Conservation (phyloP, 208 protist species). For the Leishmania guyanensis region DNA sequence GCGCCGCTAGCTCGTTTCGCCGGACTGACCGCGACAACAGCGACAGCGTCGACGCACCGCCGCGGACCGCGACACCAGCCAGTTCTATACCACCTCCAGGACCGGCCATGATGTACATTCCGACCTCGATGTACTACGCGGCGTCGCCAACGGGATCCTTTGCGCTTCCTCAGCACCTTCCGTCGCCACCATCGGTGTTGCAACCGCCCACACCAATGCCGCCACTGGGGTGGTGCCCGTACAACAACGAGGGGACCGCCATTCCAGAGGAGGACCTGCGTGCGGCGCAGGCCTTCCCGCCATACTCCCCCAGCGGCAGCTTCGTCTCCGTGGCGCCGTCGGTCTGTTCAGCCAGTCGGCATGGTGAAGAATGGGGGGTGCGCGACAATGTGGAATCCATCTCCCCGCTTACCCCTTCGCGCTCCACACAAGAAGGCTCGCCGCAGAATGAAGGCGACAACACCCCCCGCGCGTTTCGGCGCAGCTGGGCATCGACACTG, state of each 20-base stretch:
- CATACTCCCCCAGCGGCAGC: not conserved
- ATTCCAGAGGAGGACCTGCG: not conserved
- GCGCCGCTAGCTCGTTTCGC: not conserved
- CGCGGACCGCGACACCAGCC: not conserved
- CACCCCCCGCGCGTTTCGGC: not conserved
- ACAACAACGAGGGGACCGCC: not conserved
- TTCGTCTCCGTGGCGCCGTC: not conserved
- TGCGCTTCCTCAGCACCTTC: slow-evolving; percentile 1
- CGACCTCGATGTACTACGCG: not conserved
- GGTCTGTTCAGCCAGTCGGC: not conserved
- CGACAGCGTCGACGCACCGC: not conserved
- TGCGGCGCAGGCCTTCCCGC: not conserved
- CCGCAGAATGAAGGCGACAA: not conserved
- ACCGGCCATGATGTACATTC: slow-evolving; percentile 6
- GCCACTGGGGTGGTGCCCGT: not conserved
- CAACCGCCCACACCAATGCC: slow-evolving; percentile 1
- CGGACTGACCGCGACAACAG: not conserved
- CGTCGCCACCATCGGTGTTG: not conserved
- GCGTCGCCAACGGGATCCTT: slow-evolving; percentile 2
- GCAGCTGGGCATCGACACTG: not conserved
- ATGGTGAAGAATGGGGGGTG: not conserved
- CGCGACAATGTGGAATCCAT: not conserved
- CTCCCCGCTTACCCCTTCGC: slow-evolving; percentile 12
- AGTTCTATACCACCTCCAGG: not conserved
- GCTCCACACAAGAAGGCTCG: slow-evolving; percentile 4